Evolutionary conservation across 106 monocot species (phyloP), one percentile per base, ranked within the genome.

Genomic region (Dactylorhiza incarnata): DNA sequence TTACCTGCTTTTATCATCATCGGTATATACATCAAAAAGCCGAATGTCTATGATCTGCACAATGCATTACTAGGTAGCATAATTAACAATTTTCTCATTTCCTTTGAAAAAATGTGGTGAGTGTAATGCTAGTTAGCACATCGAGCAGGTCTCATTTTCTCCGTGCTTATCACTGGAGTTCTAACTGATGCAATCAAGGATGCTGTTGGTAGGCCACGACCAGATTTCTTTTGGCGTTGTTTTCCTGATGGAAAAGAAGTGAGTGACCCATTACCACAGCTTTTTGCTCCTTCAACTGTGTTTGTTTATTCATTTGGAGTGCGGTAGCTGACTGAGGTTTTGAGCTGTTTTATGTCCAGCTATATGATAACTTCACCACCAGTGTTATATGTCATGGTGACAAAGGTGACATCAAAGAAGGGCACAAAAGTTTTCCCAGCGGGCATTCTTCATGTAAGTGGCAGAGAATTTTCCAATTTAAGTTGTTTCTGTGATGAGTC

Each of bases 211-310:
- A 59, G 89, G 74, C 88, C 91, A 48, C 79, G 91, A 11, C 91
- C 91, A 62, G 80, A 88, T 81, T 91, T 91, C 78, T 91, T 88
- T 79, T 91, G 84, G 86, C 86, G 91, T 5, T 91, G 91, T 77
- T 88, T 91, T 71, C 91, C 91, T 76, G 84, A 91, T 76, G 91
- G 91, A 49, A 79, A 71, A 17, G 26, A 58, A 4, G 91, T 88
- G 58, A 68, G 77, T 29, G 5, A 5, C 25, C 43, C 56, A 76
- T 9, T 29, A 17, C 46, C 47, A 3, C 0, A 78, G 16, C 49
- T 10, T 59, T 66, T 54, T 23, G 17, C 15, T 2, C 37, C 47
- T 20, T 72, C 3, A 73, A 9, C 55, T 48, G 26, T 48, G 13
- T 68, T 73, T 23, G 22, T 14, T 24, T 73, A 43, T 15, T 43